Evolutionary conservation across 1,284 basidiomycete genomes (phyloP), one percentile per base, ranked within the genome.

Genomic region (Puccinia hordei): DNA sequence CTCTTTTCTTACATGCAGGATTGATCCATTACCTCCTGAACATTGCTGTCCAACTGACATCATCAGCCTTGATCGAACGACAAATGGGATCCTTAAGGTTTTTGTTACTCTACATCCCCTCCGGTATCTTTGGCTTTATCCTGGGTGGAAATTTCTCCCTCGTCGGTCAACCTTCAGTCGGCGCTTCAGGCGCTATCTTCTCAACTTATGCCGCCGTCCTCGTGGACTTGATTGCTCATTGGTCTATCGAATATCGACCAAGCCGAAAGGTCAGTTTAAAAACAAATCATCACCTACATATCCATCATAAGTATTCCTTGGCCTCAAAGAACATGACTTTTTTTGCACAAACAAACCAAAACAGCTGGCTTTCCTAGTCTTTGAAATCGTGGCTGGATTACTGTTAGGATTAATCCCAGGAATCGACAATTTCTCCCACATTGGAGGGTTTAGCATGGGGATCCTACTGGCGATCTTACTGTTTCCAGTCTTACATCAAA

Each of bases 361-460:
- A n/a, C n/a, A 79, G 76, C 51, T 79, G 53, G 49, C 30, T 33
- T 79, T 79, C 65, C 53, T 79, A 3, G n/a, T 79, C 33, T 46
- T 79, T 17, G 76, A 79, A 35, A 72, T 79, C 15, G 55, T 72
- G 1, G 76, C 66, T 4, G 85, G 85, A 0, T 81, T 86, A 24
- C 85, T 81, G 1, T 81, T 86, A 19, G 85, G 85, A 3, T 80
- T 86, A 22, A 72, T 85, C 41, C 85, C 85, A 0, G 85, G 84
- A 0, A 81, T 85, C 59, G 85, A 85, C 81, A 86, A 85, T 81
- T 86, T 85, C 75, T 83, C 85, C 3, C 85, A 86, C 80, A 85
- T 86, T 57, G 85, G 85, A 13, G 85, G 85, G 2, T 85, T 85
- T 71, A 83, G 83, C 27, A 83, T 85, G 24, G 85, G 85, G 0